A percentile compares a stretch with the other conserved stretches of the same genome.
Evolutionary conservation across 148 eudicot genomes (phyloP).

Genomic region (Pharnaceum exiguum): DNA sequence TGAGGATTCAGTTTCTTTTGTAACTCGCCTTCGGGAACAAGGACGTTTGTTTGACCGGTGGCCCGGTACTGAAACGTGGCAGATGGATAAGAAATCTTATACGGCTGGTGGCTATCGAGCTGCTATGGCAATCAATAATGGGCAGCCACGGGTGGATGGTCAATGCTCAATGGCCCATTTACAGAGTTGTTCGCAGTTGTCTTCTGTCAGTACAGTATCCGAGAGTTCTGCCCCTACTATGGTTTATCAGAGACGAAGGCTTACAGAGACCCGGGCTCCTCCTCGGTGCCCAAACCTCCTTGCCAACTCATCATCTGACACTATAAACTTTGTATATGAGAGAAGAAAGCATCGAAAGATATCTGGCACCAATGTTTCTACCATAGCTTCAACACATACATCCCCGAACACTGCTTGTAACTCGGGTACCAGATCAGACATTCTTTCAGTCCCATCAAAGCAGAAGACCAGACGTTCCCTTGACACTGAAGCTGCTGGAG

Average conservation of each 20-base stretch:
- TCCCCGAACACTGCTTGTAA: constrained; percentile 32
- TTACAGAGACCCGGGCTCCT: constrained; percentile 25
- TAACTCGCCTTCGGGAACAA: neutral
- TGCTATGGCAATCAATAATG: constrained; percentile 19
- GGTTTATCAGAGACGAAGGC: constrained; percentile 61
- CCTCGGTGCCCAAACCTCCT: constrained; percentile 9
- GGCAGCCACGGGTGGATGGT: constrained; percentile 15
- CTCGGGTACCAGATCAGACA: constrained; percentile 40
- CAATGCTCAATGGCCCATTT: constrained; percentile 25
- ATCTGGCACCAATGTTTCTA: constrained; percentile 10
- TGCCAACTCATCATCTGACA: constrained; percentile 15
- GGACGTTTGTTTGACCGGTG: constrained; percentile 5
- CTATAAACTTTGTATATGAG: constrained; percentile 30
- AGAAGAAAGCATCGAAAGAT: constrained; percentile 32
- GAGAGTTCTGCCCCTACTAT: constrained; percentile 39
- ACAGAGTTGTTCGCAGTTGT: constrained; percentile 41
- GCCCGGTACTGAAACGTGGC: constrained; percentile 28
- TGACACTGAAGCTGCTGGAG: constrained; percentile 27
- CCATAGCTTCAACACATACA: constrained; percentile 17
- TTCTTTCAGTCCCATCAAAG: constrained; percentile 22
- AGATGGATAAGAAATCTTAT: constrained; percentile 29
- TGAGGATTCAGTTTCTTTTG: too few species aligned
- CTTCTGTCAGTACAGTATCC: constrained; percentile 36
- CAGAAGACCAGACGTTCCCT: constrained; percentile 19
- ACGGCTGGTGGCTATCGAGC: constrained; percentile 17